Percentiles rank a stretch among this genome's conserved stretches.
Evolutionary conservation across 768 basidiomycete species (phyloP).

Genomic region (Podaxis sp.): DNA sequence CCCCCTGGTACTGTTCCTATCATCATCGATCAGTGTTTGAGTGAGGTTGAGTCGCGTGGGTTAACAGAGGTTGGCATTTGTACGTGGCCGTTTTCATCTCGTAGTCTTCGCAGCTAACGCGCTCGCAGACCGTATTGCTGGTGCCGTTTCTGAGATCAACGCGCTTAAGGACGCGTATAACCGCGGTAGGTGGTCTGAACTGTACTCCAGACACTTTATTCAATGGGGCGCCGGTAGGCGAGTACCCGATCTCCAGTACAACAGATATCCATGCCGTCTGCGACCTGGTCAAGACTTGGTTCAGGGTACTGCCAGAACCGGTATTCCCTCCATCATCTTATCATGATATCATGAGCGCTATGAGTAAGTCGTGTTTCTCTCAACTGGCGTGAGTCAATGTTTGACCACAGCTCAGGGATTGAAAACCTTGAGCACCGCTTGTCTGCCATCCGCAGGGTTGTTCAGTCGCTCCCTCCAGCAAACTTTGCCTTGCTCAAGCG

Average conservation of each 20-base stretch:
- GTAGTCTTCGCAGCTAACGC: not conserved
- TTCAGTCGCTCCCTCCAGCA: constrained; percentile 67
- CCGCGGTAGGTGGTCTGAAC: constrained; percentile 42
- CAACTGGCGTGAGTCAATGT: constrained; percentile 1
- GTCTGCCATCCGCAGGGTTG: constrained; percentile 59
- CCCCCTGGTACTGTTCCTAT: constrained; percentile 61
- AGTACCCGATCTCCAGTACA: constrained; percentile 54
- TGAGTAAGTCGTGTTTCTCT: constrained; percentile 45
- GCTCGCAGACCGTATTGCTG: constrained; percentile 74
- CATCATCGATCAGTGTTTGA: constrained; percentile 63
- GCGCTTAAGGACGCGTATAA: constrained; percentile 75
- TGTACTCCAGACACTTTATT: not conserved
- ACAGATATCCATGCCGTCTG: constrained; percentile 84
- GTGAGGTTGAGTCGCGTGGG: constrained; percentile 74
- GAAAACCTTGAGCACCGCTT: constrained; percentile 71
- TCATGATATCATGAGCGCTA: constrained; percentile 65
- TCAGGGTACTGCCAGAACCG: constrained; percentile 79
- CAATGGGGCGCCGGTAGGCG: constrained; percentile 27
- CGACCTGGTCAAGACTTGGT: constrained; percentile 84
- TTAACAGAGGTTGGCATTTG: constrained; percentile 83
- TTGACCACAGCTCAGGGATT: constrained; percentile 45
- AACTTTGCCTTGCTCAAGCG: constrained; percentile 82
- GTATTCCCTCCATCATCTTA: constrained; percentile 73
- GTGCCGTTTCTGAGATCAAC: constrained; percentile 69
- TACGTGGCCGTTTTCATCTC: constrained; percentile 35